Conservation (phyloP, 208 protist genomes). For the Leishmania guyanensis region DNA sequence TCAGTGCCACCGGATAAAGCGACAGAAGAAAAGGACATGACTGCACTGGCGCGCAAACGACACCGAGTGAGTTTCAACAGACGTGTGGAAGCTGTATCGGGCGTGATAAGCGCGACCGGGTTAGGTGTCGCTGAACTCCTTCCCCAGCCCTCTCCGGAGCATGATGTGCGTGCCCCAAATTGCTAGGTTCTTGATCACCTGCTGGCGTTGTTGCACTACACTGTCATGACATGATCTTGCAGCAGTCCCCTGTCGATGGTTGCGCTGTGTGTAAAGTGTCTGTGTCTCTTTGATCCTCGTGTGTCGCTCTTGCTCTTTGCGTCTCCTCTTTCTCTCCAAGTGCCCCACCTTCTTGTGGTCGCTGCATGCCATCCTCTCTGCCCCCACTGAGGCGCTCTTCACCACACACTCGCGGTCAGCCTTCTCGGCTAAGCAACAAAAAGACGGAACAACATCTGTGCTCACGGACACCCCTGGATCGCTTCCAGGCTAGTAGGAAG, state of each 20-base stretch:
- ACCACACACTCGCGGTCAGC: not conserved
- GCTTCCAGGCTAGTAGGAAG: conserved; percentile 1
- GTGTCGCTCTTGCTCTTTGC: not conserved
- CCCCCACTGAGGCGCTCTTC: conserved; percentile 4
- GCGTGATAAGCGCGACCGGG: not conserved
- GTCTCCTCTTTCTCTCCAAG: not conserved
- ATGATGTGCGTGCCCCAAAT: not conserved
- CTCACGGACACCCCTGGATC: not conserved
- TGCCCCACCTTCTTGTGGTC: not conserved
- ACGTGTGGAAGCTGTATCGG: too few relatives aligned
- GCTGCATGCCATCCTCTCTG: not conserved
- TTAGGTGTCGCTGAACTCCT: not conserved
- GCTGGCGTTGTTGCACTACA: not conserved
- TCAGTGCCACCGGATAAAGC: not conserved
- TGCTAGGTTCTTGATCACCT: not conserved
- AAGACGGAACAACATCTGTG: not conserved
- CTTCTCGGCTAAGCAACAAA: not conserved
- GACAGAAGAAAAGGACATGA: not conserved
- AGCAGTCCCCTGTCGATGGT: not conserved
- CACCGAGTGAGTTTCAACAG: not conserved
- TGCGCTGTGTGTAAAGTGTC: not conserved
- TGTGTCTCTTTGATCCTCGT: not conserved
- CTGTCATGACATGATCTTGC: not conserved
- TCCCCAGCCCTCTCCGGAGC: not conserved
- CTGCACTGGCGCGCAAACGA: not conserved